These are phyloP conservation scores for Pichia cabralensis DNA, from an alignment of 805 yeast species.

Conservation along the genomic window DNA sequence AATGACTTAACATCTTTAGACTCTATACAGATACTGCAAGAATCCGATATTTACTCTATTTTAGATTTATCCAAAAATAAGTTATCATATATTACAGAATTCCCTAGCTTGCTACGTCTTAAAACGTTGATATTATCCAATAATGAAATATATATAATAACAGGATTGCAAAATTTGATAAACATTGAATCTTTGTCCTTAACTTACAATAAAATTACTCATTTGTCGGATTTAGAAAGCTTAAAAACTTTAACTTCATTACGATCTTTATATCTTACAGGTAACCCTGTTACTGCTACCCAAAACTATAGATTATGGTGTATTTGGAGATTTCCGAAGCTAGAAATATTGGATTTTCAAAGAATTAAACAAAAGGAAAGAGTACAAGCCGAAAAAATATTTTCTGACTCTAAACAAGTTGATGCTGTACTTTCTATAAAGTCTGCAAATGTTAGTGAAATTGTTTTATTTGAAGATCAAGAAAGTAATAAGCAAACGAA, in stretches of 20 bases:
- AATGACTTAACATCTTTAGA: conserved; percentile 34
- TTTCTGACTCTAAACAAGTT: conserved; percentile 29
- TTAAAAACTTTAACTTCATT: conserved; percentile 33
- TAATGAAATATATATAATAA: conserved; percentile 43
- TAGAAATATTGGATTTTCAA: conserved; percentile 59
- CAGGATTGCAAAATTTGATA: conserved; percentile 26
- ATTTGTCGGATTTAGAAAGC: conserved; percentile 33
- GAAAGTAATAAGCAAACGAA: too few species aligned
- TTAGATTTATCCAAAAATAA: conserved; percentile 74
- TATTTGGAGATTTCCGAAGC: conserved; percentile 52
- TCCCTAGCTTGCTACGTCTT: conserved; percentile 34
- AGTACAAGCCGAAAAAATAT: conserved; percentile 31
- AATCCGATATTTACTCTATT: conserved; percentile 34
- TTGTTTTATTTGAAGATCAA: not conserved
- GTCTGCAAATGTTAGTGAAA: not conserved
- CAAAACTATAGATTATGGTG: conserved; percentile 50
- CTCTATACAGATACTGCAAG: conserved; percentile 26
- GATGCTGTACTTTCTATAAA: conserved; percentile 15
- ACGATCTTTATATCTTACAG: conserved; percentile 38
- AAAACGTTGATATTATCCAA: conserved; percentile 51
- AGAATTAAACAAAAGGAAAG: conserved; percentile 52
- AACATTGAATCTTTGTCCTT: conserved; percentile 44
- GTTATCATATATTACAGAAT: conserved; percentile 41
- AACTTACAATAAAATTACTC: conserved; percentile 38
- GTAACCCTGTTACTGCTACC: conserved; percentile 45